Base-by-base conservation (phyloP, 257 asterid species). In the Fraxinus anomala region DNA sequence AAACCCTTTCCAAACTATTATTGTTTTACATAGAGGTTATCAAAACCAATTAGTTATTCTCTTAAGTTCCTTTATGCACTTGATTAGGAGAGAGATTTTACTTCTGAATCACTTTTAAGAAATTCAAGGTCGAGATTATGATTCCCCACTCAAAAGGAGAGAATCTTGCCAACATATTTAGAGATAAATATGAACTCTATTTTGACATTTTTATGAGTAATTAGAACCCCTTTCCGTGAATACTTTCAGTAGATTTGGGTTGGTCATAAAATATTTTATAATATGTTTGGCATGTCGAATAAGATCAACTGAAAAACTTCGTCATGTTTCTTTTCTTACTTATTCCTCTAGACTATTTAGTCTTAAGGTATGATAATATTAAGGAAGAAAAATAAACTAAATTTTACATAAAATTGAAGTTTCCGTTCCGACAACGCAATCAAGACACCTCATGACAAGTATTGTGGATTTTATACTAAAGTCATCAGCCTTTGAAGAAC, bases 121-220 rank as follows among this genome's bases (percentile, higher is more conserved):
- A 75, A 76, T 75, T 70, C 42, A 76, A 74, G 73, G 49, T 30
- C 37, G 33, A 73, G 68, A 85, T 68, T 69, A 81, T 78, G 63
- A 16, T 40, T 70, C 8, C 34, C 81, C 89, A 82, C 85, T 75
- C 75, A 34, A 47, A 47, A 76, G 78, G 56, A 69, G 82, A 85
- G 88, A 78, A 85, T 82, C 83, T 86, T 28, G 30, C 24, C 72
- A 80, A 78, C 80, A 54, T 73, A 77, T 81, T 68, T 21, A 68
- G 33, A 78, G 80, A 83, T 44, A 44, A 12, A 12, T 3, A 44
- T 44, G 54, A 44, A 40, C 16, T 40, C 85, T 54, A 54, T 31
- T 16, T 54, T 54, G 26, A 54, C 65, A 16, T 54, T 54, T 44
- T 54, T 54, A 12, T 44, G 16, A 44, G 6, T 13, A 44, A 44